A percentile compares a stretch with the other conserved stretches of the same genome.
phyloP scores from a whole-genome alignment of 1,139 yeast species.

The Yamadazyma trypodendri region DNA sequence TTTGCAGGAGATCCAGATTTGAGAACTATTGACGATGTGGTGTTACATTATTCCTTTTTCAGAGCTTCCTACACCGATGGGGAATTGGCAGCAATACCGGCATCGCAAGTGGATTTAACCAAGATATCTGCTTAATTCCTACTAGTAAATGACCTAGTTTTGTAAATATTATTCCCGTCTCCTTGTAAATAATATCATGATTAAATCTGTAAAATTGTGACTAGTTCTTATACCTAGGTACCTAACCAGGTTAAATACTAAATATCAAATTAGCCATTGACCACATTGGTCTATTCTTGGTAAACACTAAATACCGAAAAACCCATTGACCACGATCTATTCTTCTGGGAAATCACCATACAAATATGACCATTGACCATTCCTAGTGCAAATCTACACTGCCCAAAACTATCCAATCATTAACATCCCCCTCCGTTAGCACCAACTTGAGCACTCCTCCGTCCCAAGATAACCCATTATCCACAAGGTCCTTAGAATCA shows the following conservation, averaged over 20 bases:
- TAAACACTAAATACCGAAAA: no score
- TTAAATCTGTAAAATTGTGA: no score
- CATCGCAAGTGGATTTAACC: slow-evolving; percentile 15
- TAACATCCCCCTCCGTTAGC: slow-evolving; percentile 71
- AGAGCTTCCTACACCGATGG: slow-evolving; percentile 55
- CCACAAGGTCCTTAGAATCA: slow-evolving; percentile 35
- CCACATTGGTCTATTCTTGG: no score
- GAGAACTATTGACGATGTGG: slow-evolving; percentile 87
- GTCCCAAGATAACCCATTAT: slow-evolving; percentile 52
- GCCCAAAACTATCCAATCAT: slow-evolving; percentile 70
- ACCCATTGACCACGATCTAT: no score
- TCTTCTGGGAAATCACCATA: no score
- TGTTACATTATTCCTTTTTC: slow-evolving; percentile 90
- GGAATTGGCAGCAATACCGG: slow-evolving; percentile 44
- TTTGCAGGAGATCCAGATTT: slow-evolving; percentile 92
- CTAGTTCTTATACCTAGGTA: no score
- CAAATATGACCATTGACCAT: no score
- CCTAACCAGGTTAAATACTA: no score
- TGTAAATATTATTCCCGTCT: no score
- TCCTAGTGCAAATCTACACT: slow-evolving; percentile 26
- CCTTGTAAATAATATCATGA: no score
- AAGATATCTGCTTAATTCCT: slow-evolving; percentile 1
- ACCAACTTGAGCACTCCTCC: slow-evolving; percentile 72
- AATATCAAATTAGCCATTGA: no score
- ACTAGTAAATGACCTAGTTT: no score